Evolutionary conservation across 2,329 filamentous ascomycete genomes (phyloP).

Genomic region (Colletotrichum salicis): DNA sequence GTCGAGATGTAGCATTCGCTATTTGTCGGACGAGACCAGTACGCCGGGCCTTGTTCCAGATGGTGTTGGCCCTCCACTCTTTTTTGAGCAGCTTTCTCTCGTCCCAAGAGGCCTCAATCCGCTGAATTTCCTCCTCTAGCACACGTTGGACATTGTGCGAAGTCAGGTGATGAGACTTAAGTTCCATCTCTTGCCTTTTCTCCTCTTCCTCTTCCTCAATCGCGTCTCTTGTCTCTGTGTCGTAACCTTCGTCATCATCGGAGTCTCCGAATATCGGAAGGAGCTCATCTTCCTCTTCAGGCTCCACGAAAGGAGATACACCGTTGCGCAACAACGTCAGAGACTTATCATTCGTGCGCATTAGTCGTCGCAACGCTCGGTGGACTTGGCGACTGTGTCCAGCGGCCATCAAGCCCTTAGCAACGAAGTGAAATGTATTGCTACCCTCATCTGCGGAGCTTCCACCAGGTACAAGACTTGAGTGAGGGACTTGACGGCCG

Average conservation of each 20-base stretch:
- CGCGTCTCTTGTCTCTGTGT: conserved; percentile 69
- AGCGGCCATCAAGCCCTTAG: conserved; percentile 44
- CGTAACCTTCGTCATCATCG: conserved; percentile 59
- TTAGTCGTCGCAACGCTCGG: conserved; percentile 51
- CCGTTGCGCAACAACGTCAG: conserved; percentile 24
- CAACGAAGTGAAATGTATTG: neutral
- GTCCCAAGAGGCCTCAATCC: conserved; percentile 66
- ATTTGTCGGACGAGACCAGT: conserved; percentile 54
- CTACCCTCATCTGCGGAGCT: conserved; percentile 21
- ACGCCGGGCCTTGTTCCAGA: conserved; percentile 70
- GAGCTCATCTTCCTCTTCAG: conserved; percentile 54
- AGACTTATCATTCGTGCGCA: conserved; percentile 42
- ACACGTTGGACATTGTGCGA: conserved; percentile 59
- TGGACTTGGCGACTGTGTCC: conserved; percentile 58
- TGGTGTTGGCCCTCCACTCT: conserved; percentile 63
- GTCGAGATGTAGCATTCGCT: conserved; percentile 51
- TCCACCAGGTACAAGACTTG: neutral
- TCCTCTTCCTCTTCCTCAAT: conserved; percentile 67
- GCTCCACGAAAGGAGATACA: conserved; percentile 61
- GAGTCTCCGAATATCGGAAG: conserved; percentile 42
- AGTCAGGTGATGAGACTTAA: conserved; percentile 47
- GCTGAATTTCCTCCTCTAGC: conserved; percentile 64
- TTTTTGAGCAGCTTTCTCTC: conserved; percentile 65
- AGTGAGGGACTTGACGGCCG: conserved; percentile 23
- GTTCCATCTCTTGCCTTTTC: conserved; percentile 33